Percentiles rank a stretch among this genome's conserved stretches.
Evolutionary conservation across 176 grass and related monocot genomes (phyloP).

Genomic region (Leersia perrieri): DNA sequence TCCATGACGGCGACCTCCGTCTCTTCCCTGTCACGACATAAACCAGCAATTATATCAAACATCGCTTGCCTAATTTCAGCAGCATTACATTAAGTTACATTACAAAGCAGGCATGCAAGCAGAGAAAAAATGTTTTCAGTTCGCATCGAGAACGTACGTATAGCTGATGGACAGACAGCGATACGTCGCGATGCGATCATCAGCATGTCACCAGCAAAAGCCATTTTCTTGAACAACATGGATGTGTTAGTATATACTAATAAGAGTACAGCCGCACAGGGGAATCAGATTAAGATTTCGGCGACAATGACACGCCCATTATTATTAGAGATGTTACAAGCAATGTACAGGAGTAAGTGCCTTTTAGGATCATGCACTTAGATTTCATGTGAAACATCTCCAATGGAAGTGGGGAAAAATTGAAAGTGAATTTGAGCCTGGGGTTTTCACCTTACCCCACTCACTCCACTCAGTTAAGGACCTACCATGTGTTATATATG

Average conservation of each 20-base stretch:
- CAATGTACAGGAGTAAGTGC: neutral
- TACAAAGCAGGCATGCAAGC: neutral
- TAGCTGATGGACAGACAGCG: constrained; percentile 2
- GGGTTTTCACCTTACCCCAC: neutral
- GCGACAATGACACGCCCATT: neutral
- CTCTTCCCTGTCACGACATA: neutral
- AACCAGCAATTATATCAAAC: neutral
- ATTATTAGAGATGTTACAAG: neutral
- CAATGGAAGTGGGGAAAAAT: neutral
- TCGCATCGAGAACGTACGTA: neutral
- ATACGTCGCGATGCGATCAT: constrained; percentile 9
- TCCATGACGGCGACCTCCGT: constrained; percentile 14
- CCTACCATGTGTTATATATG: constrained; percentile 31
- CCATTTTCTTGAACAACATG: constrained; percentile 23
- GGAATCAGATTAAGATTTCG: constrained; percentile 16
- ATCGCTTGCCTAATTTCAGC: neutral
- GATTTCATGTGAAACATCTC: constrained; percentile 14
- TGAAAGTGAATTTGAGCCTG: constrained; percentile 6
- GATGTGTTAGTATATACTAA: neutral
- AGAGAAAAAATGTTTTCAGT: neutral
- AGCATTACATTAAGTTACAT: neutral
- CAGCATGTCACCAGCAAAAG: constrained; percentile 7
- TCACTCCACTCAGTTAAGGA: neutral
- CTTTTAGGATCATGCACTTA: neutral
- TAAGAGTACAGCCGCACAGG: neutral